Evolutionary conservation across 805 yeast species (phyloP), one percentile per base, ranked within the genome.

Genomic region (Sporopachydermia quercuum): DNA sequence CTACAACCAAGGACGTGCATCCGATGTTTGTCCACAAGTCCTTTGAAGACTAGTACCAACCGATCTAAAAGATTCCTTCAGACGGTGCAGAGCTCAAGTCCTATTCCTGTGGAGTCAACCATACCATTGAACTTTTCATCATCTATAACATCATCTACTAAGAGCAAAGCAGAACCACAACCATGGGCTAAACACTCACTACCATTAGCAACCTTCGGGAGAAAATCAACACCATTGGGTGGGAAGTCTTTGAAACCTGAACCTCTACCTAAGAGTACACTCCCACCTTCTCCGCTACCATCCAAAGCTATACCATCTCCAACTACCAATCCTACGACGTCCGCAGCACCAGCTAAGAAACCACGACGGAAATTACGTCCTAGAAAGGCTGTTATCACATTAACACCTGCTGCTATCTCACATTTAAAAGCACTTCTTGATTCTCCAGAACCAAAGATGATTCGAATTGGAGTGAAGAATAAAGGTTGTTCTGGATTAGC

Each of bases 401-500:
- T 91, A 39, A 70, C 89, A 0, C 74, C 82, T 2, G 71, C 66
- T 39, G 98, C 98, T 1, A 62, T 84, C 2, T 55, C 57, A 3
- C 97, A 91, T 59, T 61, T 91, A 43, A 63, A 64, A 42, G 70
- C 66, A 0, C 63, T 91, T 17, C 61, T 81, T 46, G 73, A 78
- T 40, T 81, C 76, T 47, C 97, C 97, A 3, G 75, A 75, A 37
- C 97, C 97, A 8, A 76, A 89, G 61, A 66, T 85, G 52, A 84
- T 91, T 37, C 71, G 96, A 50, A 78, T 91, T 11, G 94, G 96
- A 13, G 97, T 93, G n/a, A 74, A 75, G 47, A 91, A 91, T 60
- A 70, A 97, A 54, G 98, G 98, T 3, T 91, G 98, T 58, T 89
- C 97, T 0, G 98, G 98, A 0, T 68, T 91, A 44, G 77, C 94